phyloP scores from a whole-genome alignment of 192 early-diverging fungal genomes.

The Coemansia sp. region DNA sequence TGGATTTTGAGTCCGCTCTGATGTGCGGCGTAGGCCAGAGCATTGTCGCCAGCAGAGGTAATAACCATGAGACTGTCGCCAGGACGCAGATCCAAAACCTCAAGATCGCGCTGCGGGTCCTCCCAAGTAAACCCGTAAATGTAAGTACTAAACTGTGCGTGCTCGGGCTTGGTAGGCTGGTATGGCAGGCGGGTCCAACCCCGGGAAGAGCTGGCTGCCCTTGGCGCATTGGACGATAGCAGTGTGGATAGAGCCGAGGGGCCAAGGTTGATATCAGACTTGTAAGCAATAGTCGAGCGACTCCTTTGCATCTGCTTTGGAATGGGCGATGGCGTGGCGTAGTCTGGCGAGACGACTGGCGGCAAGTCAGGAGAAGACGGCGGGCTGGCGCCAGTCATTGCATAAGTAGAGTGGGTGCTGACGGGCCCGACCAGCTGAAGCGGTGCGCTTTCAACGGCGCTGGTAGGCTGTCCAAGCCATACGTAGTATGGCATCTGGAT shows the following conservation, averaged over 20 bases:
- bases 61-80: conserved; percentile 78
- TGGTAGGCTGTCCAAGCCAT: conserved; percentile 68
- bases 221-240: not conserved
- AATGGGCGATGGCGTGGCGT: not conserved
- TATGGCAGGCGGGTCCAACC: conserved; percentile 59
- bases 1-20: conserved; percentile 70
- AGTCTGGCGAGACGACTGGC: not conserved
- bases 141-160: conserved; percentile 78
- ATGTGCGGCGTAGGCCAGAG: conserved; percentile 75
- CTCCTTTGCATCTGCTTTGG: not conserved
- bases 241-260: not conserved
- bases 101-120: conserved; percentile 75
- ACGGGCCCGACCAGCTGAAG: not conserved
- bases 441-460: not conserved
- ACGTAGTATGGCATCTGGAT: conserved; percentile 87
- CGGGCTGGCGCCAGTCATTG: not conserved
- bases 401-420: not conserved
- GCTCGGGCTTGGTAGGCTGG: conserved; percentile 56
- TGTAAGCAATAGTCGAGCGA: not conserved
- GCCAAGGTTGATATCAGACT: not conserved
- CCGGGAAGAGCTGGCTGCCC: not conserved
- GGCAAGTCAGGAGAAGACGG: conserved; percentile 5
- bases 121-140: conserved; percentile 91
- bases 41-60: conserved; percentile 83
- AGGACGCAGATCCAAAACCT: conserved; percentile 65